Evolutionary conservation across 1,139 yeast genomes (phyloP).

Genomic region (Suhomyces atakaporum): DNA sequence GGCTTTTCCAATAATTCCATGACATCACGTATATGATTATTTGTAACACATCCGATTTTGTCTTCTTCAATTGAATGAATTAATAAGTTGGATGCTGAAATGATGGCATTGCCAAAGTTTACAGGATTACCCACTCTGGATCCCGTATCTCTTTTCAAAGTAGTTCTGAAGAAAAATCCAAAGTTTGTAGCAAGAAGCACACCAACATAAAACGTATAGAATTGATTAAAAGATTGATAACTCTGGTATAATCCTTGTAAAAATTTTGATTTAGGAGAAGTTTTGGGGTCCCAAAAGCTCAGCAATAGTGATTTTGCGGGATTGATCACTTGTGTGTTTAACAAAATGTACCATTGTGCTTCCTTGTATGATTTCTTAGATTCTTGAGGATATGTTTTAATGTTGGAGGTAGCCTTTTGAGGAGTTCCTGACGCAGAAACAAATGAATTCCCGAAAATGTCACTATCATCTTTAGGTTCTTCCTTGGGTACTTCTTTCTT

Average conservation of each 20-base stretch:
- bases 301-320: conserved; percentile 17
- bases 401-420: conserved; percentile 2
- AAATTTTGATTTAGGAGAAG: not conserved
- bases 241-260: not conserved
- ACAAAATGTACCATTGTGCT: conserved; percentile 11
- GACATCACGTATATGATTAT: conserved; percentile 55
- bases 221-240: not conserved
- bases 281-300: conserved; percentile 6
- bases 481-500: conserved; percentile 19
- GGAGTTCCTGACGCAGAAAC: conserved; percentile 10
- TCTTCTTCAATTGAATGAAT: conserved; percentile 68
- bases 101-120: conserved; percentile 63
- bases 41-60: conserved; percentile 48
- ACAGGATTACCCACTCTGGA: conserved; percentile 60
- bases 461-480: conserved; percentile 16
- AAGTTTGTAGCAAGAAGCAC: conserved; percentile 24
- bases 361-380: conserved; percentile 5
- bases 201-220: conserved; percentile 9
- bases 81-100: conserved; percentile 57
- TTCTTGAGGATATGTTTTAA: conserved; percentile 4
- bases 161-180: conserved; percentile 51
- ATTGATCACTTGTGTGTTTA: conserved; percentile 15
- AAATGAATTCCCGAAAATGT: conserved; percentile 37
- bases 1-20: conserved; percentile 61
- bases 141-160: conserved; percentile 57